A percentile compares a stretch with the other conserved stretches of the same genome.
phyloP scores from a whole-genome alignment of 2,329 filamentous ascomycete genomes.

The Bipolaris sorokiniana region DNA sequence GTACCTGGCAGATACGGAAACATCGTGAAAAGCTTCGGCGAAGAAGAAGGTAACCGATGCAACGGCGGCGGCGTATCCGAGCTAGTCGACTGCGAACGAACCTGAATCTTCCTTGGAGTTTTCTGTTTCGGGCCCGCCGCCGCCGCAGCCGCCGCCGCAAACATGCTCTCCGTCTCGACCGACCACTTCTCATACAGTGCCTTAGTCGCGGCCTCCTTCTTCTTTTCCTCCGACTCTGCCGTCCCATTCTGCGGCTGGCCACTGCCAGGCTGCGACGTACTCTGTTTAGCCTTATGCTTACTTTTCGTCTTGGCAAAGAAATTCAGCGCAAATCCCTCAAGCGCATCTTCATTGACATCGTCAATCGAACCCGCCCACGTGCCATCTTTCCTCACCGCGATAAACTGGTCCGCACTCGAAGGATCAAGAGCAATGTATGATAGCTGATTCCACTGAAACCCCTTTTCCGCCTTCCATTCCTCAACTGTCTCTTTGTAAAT shows the following conservation, averaged over 20 bases:
- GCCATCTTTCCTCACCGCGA: slow-evolving; percentile 42
- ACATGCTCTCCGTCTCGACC: slow-evolving; percentile 29
- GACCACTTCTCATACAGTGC: slow-evolving; percentile 42
- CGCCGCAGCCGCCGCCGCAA: slow-evolving; percentile 38
- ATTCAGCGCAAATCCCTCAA: slow-evolving; percentile 40
- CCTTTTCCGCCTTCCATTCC: slow-evolving; percentile 42
- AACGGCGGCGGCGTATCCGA: slow-evolving; percentile 32
- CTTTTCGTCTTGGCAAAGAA: slow-evolving; percentile 34
- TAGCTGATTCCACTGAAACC: slow-evolving; percentile 41
- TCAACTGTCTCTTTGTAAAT: slow-evolving; percentile 45
- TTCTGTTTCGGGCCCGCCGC: slow-evolving; percentile 23
- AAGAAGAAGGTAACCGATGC: slow-evolving; percentile 41
- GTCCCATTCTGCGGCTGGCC: slow-evolving; percentile 5
- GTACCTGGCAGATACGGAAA: slow-evolving; percentile 42
- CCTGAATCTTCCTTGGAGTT: slow-evolving; percentile 32
- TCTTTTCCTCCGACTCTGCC: slow-evolving; percentile 6
- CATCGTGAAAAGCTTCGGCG: slow-evolving; percentile 25
- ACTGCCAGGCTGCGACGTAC: slow-evolving; percentile 7
- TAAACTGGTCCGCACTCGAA: slow-evolving; percentile 40
- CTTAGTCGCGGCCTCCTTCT: slow-evolving; percentile 29
- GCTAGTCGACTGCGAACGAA: slow-evolving; percentile 39
- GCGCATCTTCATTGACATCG: slow-evolving; percentile 41
- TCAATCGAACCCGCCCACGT: slow-evolving; percentile 47
- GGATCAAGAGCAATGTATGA: slow-evolving; percentile 42
- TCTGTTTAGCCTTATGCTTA: slow-evolving; percentile 26